A percentile compares a stretch with the other conserved stretches of the same genome.
Evolutionary conservation across 768 basidiomycete genomes (phyloP).

Genomic region (Dendrothele bispora): DNA sequence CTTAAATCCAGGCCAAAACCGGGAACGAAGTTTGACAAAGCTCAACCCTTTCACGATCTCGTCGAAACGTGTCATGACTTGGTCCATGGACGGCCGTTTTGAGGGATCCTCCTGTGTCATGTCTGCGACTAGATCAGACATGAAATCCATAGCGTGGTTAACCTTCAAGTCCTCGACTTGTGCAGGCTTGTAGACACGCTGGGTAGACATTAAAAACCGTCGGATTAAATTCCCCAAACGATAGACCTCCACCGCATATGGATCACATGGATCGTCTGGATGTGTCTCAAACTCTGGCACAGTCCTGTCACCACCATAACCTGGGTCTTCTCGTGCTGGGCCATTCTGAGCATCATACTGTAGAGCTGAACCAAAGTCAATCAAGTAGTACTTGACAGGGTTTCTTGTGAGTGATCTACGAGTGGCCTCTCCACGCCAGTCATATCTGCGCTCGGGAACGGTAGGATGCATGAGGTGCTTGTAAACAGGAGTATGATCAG

Average conservation of each 20-base stretch:
- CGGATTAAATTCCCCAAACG: slow-evolving; percentile 38
- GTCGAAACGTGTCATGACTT: slow-evolving; percentile 25
- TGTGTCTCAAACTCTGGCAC: slow-evolving; percentile 36
- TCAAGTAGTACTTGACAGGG: slow-evolving; percentile 34
- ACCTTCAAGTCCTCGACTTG: too few species aligned
- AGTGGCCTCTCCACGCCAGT: slow-evolving; percentile 9
- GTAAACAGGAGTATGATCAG: background rate
- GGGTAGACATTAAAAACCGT: too few species aligned
- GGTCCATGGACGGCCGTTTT: slow-evolving; percentile 31
- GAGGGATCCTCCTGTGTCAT: slow-evolving; percentile 35
- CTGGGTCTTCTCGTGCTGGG: slow-evolving; percentile 23
- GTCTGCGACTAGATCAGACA: slow-evolving; percentile 29
- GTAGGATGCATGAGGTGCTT: background rate
- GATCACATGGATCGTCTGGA: slow-evolving; percentile 28
- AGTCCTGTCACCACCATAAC: slow-evolving; percentile 41
- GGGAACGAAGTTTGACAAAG: slow-evolving; percentile 27
- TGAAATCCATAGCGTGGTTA: slow-evolving; percentile 20
- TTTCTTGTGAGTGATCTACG: slow-evolving; percentile 24
- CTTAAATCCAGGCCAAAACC: too few species aligned
- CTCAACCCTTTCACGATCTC: slow-evolving; percentile 17
- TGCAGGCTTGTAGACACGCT: too few species aligned
- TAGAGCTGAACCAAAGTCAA: slow-evolving; percentile 36
- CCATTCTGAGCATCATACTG: slow-evolving; percentile 23
- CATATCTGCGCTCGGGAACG: background rate
- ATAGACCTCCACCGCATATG: slow-evolving; percentile 45